A percentile compares a stretch with the other conserved stretches of the same genome.
Evolutionary conservation across 2,329 filamentous ascomycete genomes (phyloP).

Genomic region (Ophiocordyceps australis): DNA sequence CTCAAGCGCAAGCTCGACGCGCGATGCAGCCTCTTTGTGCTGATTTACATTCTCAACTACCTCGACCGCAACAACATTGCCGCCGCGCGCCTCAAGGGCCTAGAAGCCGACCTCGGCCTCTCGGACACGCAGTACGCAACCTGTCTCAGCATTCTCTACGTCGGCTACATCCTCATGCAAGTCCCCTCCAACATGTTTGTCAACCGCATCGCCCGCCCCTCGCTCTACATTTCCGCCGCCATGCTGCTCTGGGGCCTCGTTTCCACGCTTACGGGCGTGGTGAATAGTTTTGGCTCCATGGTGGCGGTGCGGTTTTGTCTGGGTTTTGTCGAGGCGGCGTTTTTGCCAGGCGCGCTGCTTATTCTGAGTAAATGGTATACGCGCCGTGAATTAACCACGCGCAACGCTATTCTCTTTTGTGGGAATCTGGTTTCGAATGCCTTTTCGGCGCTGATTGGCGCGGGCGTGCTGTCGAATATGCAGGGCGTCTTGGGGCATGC

Average conservation of each 20-base stretch:
- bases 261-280: conserved; percentile 35
- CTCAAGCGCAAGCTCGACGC: conserved; percentile 55
- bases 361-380: conserved; percentile 53
- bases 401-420: conserved; percentile 39
- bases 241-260: conserved; percentile 44
- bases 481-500: conserved; percentile 32
- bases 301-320: conserved; percentile 38
- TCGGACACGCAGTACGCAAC: conserved; percentile 42
- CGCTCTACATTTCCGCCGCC: conserved; percentile 28
- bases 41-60: conserved; percentile 65
- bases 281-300: conserved; percentile 32
- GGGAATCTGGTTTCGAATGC: conserved; percentile 41
- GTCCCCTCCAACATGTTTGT: conserved; percentile 39
- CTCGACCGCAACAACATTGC: conserved; percentile 52
- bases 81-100: conserved; percentile 43
- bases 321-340: conserved; percentile 45
- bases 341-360: conserved; percentile 43
- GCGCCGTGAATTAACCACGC: conserved; percentile 31
- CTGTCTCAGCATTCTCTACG: conserved; percentile 45
- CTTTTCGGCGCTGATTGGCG: conserved; percentile 39
- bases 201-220: conserved; percentile 32
- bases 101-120: conserved; percentile 41
- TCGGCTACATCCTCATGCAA: conserved; percentile 48
- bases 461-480: conserved; percentile 40
- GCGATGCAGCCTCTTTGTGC: conserved; percentile 47